Evolutionary conservation across 1,139 yeast genomes (phyloP), one percentile per base, ranked within the genome.

Genomic region (Geotrichum klebahnii): DNA sequence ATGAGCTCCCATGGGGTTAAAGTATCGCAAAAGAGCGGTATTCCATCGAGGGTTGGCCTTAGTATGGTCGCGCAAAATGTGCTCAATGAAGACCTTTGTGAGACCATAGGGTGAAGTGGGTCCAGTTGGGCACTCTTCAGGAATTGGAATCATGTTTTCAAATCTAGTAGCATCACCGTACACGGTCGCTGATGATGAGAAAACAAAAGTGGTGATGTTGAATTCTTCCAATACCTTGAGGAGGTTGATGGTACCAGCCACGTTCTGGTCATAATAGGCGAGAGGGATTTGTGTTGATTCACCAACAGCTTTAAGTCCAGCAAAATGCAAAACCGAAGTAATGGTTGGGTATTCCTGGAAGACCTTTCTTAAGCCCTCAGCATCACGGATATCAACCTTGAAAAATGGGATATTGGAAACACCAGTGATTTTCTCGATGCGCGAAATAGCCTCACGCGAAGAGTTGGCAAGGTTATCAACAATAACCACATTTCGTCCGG

Each of bases 221-320:
- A 58, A 60, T 46, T 67, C 66, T 42, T 71, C 67, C 79, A 82
- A 77, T 12, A 76, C 79, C 54, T 75, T 72, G 57, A 85, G 65
- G 56, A 86, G 71, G 52, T 71, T 76, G 55, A 83, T 67, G 24
- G 92, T 80, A 29, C 94, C 92, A 28, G 70, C 65, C 34, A 85
- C 79, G 61, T 85, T 85, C 64, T 82, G 82, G 51, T 79, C 80
- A 65, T 82, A 84, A 68, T 85, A 85, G 41, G 67, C 73, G 53
- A 84, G 73, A n/a, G 95, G 95, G 51, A 81, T 77, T 60, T 77
- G 63, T 31, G 85, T 76, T n/a, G 88, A 81, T 66, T 85, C 94
- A 34, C 89, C 92, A 33, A 85, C 95, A 1, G 94, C 92, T 66
- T 85, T 85, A 62, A 85, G 76, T 22, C 90, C 92, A n/a, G 94